Evolutionary conservation across 495 filamentous ascomycete genomes (phyloP).

Genomic region (Letharia lupina): DNA sequence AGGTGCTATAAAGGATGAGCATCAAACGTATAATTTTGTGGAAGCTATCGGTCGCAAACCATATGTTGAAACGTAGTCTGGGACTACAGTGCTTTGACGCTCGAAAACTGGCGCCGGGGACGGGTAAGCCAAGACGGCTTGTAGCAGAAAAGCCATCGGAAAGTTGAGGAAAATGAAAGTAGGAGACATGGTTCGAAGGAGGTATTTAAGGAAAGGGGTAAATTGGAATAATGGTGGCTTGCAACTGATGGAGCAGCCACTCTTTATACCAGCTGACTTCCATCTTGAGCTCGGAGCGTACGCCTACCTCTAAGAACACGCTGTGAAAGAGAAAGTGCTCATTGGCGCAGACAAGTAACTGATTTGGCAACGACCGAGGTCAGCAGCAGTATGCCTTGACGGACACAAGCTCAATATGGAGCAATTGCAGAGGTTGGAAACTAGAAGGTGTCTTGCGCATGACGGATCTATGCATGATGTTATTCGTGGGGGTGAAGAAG

Average conservation of each 20-base stretch:
- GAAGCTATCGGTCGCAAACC: constrained; percentile 16
- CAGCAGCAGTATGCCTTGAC: neutral
- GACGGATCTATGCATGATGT: constrained; percentile 8
- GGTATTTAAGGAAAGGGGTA: neutral
- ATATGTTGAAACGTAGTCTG: constrained; percentile 22
- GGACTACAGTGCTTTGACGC: constrained; percentile 20
- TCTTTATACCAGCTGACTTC: neutral
- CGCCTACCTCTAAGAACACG: neutral
- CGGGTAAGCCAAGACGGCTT: constrained; percentile 1
- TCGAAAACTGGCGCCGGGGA: constrained; percentile 8
- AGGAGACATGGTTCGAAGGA: constrained; percentile 1
- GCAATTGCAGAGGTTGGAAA: neutral
- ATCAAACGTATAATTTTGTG: neutral
- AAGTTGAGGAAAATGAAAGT: constrained; percentile 6
- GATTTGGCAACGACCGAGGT: neutral
- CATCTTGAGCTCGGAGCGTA: neutral
- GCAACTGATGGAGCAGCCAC: constrained; percentile 4
- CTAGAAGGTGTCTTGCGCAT: neutral
- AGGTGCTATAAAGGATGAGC: constrained; percentile 31
- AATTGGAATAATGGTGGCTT: neutral
- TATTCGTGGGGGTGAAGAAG: neutral
- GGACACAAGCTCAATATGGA: constrained; percentile 4
- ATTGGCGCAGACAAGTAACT: neutral
- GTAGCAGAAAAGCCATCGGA: constrained; percentile 5
- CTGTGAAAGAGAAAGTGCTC: neutral